These are phyloP conservation scores for Trametes punicea DNA, from an alignment of 768 basidiomycete genomes.

Conservation along the genomic window DNA sequence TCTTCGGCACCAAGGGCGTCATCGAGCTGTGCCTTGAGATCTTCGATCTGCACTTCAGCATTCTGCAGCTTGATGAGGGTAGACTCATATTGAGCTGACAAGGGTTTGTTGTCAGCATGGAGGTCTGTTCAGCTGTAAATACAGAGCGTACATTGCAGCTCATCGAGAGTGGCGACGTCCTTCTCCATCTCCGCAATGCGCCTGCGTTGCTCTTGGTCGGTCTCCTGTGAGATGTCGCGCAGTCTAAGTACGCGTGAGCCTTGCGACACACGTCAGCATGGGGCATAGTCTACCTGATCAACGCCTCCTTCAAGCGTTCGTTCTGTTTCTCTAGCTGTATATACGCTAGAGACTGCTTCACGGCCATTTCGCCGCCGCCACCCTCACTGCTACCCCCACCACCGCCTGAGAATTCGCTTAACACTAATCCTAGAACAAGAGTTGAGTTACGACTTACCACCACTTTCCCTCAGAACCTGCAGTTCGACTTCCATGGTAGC, in stretches of 20 bases:
- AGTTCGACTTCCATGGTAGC: conserved; percentile 83
- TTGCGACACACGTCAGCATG: not conserved
- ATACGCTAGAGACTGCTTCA: conserved; percentile 62
- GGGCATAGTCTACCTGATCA: conserved; percentile 61
- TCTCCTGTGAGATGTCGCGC: conserved; percentile 85
- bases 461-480: conserved; percentile 66
- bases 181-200: conserved; percentile 88
- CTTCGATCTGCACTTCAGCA: conserved; percentile 89
- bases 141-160: conserved; percentile 60
- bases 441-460: conserved; percentile 18
- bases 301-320: conserved; percentile 90
- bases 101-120: not conserved
- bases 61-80: conserved; percentile 77
- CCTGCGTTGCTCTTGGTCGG: conserved; percentile 77
- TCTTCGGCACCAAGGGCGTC: conserved; percentile 95
- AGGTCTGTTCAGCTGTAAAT: not conserved
- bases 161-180: conserved; percentile 73
- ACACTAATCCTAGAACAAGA: not conserved
- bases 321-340: conserved; percentile 97
- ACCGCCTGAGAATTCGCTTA: conserved; percentile 16
- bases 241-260: conserved; percentile 45
- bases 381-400: too few species aligned
- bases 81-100: conserved; percentile 72
- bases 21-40: conserved; percentile 91
- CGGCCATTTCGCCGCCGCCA: conserved; percentile 29